A percentile compares a stretch with the other conserved stretches of the same genome.
These are phyloP conservation scores for Plasmodium vivax DNA, from an alignment of 169 alveolate genomes.

Conservation along the genomic window DNA sequence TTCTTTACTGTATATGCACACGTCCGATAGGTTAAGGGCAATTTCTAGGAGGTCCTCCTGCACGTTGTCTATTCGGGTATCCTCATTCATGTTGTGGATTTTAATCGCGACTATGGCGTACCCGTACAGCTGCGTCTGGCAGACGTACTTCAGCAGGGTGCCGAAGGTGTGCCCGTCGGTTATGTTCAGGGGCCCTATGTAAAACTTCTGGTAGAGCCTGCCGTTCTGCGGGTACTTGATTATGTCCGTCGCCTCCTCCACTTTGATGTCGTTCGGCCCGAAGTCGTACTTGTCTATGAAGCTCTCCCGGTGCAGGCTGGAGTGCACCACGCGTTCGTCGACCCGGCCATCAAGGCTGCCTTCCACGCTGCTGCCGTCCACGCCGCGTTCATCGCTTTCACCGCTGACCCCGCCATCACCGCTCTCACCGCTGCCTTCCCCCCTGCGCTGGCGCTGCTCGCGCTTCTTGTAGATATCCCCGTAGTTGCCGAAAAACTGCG, in stretches of 20 bases:
- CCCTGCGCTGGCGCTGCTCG: constrained; percentile 75
- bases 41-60: constrained; percentile 86
- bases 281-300: constrained; percentile 67
- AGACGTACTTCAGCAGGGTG: constrained; percentile 82
- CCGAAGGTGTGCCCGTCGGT: constrained; percentile 90
- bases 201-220: constrained; percentile 85
- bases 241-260: constrained; percentile 74
- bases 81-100: constrained; percentile 83
- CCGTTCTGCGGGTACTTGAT: constrained; percentile 77
- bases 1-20: constrained; percentile 37
- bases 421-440: constrained; percentile 56
- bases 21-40: constrained; percentile 85
- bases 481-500: constrained; percentile 81
- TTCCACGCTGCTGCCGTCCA: neutral
- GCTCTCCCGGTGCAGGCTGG: constrained; percentile 35
- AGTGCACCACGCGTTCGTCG: constrained; percentile 14
- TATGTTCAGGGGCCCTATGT: constrained; percentile 87
- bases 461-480: constrained; percentile 74
- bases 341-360: neutral
- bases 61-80: constrained; percentile 79
- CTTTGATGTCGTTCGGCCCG: constrained; percentile 63
- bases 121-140: constrained; percentile 87
- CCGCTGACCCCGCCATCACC: constrained; percentile 31
- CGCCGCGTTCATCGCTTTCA: neutral
- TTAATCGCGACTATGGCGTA: constrained; percentile 87